A percentile compares a stretch with the other conserved stretches of the same genome.
Evolutionary conservation across 2,329 filamentous ascomycete genomes (phyloP).

Genomic region (Cladosporium sp.): DNA sequence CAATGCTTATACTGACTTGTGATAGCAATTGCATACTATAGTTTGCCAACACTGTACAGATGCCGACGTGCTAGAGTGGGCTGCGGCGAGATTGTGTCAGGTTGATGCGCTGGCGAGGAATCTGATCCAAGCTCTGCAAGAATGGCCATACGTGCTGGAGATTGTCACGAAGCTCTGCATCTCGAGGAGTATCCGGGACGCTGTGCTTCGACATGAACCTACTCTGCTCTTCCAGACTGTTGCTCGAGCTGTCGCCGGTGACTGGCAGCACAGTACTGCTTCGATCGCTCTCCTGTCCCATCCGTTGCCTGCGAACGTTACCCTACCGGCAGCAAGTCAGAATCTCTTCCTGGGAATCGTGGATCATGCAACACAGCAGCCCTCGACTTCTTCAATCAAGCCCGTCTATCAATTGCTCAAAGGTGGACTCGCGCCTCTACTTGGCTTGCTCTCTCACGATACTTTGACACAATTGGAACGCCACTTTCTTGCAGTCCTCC

Average conservation of each 20-base stretch:
- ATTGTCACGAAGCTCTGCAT: slow-evolving; percentile 46
- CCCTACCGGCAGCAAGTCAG: slow-evolving; percentile 31
- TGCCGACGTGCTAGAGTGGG: slow-evolving; percentile 42
- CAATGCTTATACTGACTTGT: not conserved
- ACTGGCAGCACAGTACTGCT: slow-evolving; percentile 21
- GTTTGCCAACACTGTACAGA: slow-evolving; percentile 29
- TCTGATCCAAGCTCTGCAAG: slow-evolving; percentile 47
- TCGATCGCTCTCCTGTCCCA: slow-evolving; percentile 28
- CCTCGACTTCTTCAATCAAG: slow-evolving; percentile 25
- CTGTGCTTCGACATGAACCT: slow-evolving; percentile 28
- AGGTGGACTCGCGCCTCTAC: slow-evolving; percentile 28
- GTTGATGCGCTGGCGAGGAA: slow-evolving; percentile 42
- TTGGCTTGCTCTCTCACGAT: slow-evolving; percentile 26
- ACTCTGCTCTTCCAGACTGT: slow-evolving; percentile 27
- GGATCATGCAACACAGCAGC: slow-evolving; percentile 25
- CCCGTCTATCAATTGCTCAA: slow-evolving; percentile 30
- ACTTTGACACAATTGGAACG: slow-evolving; percentile 28
- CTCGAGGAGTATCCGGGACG: slow-evolving; percentile 25
- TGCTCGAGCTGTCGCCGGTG: slow-evolving; percentile 22
- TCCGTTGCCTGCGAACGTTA: slow-evolving; percentile 25
- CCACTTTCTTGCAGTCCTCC: slow-evolving; percentile 30
- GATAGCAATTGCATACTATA: slow-evolving; percentile 36
- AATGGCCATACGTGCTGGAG: slow-evolving; percentile 48
- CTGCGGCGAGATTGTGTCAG: slow-evolving; percentile 47
- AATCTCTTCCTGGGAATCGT: slow-evolving; percentile 30